A percentile compares a stretch with the other conserved stretches of the same genome.
These are phyloP conservation scores for Macrolepiota albuminosa DNA, from an alignment of 768 basidiomycete species.

Conservation along the genomic window DNA sequence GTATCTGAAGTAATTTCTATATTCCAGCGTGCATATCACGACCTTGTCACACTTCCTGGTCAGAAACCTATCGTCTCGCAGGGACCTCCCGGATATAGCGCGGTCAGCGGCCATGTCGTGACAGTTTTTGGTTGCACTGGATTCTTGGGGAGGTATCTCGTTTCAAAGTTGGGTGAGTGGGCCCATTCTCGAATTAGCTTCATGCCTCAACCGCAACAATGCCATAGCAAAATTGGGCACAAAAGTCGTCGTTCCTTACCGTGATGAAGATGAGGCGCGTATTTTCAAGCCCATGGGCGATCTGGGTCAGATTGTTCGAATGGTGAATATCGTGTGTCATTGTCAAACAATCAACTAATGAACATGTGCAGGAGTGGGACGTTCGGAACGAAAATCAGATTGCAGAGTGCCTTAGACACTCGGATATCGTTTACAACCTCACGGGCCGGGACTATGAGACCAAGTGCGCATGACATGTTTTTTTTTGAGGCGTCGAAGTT, in stretches of 20 bases:
- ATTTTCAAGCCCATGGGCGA: slow-evolving; percentile 93
- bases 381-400: slow-evolving; percentile 87
- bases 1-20: neutral
- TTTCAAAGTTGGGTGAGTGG: slow-evolving; percentile 82
- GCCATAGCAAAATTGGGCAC: slow-evolving; percentile 79
- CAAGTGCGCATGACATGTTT: slow-evolving; percentile 51
- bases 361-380: slow-evolving; percentile 81
- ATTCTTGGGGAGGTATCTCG: slow-evolving; percentile 91
- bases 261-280: slow-evolving; percentile 90
- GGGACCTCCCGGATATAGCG: slow-evolving; percentile 81
- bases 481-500: slow-evolving; percentile 1
- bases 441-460: slow-evolving; percentile 93
- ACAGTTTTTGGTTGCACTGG: slow-evolving; percentile 98
- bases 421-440: slow-evolving; percentile 95
- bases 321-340: slow-evolving; percentile 48
- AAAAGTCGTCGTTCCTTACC: slow-evolving; percentile 91
- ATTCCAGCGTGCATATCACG: slow-evolving; percentile 67
- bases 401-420: slow-evolving; percentile 89
- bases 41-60: slow-evolving; percentile 56
- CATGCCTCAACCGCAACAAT: slow-evolving; percentile 5
- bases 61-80: slow-evolving; percentile 66
- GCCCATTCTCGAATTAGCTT: neutral
- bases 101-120: slow-evolving; percentile 85
- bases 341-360: slow-evolving; percentile 9
- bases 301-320: slow-evolving; percentile 90